Conservation (phyloP, 768 basidiomycete genomes). For the Termitomyces heimii region DNA sequence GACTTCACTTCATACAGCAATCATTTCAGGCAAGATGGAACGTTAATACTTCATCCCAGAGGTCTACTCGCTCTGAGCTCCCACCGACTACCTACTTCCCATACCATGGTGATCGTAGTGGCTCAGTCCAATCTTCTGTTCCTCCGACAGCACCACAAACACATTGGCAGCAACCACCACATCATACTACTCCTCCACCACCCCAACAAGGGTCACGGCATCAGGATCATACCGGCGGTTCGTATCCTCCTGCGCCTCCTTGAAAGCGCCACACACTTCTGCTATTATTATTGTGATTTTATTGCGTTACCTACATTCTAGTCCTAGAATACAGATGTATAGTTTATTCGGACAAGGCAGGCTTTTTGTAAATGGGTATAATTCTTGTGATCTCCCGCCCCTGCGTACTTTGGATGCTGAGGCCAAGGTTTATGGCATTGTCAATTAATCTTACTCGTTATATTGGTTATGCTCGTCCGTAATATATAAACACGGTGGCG, state of each 20-base stretch:
- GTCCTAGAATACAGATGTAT: constrained; percentile 7
- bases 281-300: constrained; percentile 8
- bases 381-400: neutral
- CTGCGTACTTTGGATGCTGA: neutral
- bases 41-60: constrained; percentile 14
- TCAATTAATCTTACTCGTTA: too few relatives aligned
- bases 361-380: neutral
- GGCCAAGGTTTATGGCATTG: too few relatives aligned
- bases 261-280: constrained; percentile 8
- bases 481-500: too few relatives aligned
- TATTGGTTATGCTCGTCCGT: too few relatives aligned
- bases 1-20: constrained; percentile 1
- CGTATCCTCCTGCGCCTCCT: constrained; percentile 23
- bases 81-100: neutral
- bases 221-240: constrained; percentile 22
- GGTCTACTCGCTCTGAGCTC: constrained; percentile 5
- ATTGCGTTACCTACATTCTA: constrained; percentile 7
- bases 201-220: constrained; percentile 17
- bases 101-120: constrained; percentile 3
- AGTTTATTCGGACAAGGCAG: neutral
- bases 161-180: constrained; percentile 11
- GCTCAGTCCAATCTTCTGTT: neutral
- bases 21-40: constrained; percentile 16
- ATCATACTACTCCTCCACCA: constrained; percentile 15
- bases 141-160: neutral